Evolutionary conservation across 106 monocot species (phyloP).

Genomic region (Posidonia australis): DNA sequence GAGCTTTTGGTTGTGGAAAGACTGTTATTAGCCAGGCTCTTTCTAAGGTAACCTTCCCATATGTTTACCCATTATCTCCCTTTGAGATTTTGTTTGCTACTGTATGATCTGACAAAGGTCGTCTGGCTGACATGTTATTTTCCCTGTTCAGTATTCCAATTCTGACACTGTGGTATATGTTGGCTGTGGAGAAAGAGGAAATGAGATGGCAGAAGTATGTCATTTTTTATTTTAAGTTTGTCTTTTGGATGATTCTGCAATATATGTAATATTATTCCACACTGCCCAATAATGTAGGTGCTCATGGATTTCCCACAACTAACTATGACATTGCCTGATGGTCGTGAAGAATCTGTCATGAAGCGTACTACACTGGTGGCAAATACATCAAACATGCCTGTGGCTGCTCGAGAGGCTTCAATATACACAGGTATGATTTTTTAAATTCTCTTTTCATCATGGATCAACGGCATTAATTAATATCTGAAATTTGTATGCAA

Average conservation of each 20-base stretch:
- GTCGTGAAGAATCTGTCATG: slow-evolving; percentile 99
- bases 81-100: neutral
- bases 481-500: neutral
- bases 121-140: neutral
- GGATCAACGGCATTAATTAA: neutral
- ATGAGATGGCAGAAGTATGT: slow-evolving; percentile 98
- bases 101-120: neutral
- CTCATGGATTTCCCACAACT: slow-evolving; percentile 99
- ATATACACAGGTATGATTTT: slow-evolving; percentile 76
- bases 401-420: slow-evolving; percentile 98
- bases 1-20: slow-evolving; percentile 99
- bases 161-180: slow-evolving; percentile 98
- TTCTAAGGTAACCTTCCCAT: slow-evolving; percentile 54
- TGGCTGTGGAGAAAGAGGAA: slow-evolving; percentile 99
- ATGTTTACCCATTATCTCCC: neutral
- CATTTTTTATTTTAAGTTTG: neutral
- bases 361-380: slow-evolving; percentile 98
- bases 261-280: neutral
- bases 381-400: slow-evolving; percentile 99
- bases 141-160: slow-evolving; percentile 75
- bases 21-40: slow-evolving; percentile 99
- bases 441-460: neutral
- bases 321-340: slow-evolving; percentile 98
- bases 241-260: slow-evolving; percentile 8
- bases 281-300: slow-evolving; percentile 35